Evolutionary conservation across 108 stramenopile species (phyloP).

Genomic region (Nitzschia palea): DNA sequence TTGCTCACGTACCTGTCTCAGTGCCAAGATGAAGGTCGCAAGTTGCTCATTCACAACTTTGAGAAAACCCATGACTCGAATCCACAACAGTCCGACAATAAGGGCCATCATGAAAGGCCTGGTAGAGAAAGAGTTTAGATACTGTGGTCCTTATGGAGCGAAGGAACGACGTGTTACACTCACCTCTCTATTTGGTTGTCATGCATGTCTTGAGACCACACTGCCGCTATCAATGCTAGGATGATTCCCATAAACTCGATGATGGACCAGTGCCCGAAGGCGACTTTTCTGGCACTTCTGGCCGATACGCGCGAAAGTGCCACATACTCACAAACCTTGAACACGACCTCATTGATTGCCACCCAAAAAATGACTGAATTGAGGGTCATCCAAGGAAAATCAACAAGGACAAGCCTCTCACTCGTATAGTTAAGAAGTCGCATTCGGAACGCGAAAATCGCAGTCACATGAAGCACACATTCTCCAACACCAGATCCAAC

Average conservation of each 20-base stretch:
- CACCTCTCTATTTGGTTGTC: neutral
- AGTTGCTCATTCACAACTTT: constrained; percentile 52
- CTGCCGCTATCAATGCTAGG: constrained; percentile 1
- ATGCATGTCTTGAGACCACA: neutral
- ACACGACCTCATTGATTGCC: constrained; percentile 4
- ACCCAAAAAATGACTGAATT: constrained; percentile 4
- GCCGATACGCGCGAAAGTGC: constrained; percentile 22
- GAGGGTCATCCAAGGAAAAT: neutral
- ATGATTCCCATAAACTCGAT: constrained; percentile 22
- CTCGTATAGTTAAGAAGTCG: neutral
- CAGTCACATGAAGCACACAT: constrained; percentile 28
- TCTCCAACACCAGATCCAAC: constrained; percentile 30
- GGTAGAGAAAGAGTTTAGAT: too few species aligned
- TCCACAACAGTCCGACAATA: constrained; percentile 43
- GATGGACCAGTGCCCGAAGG: constrained; percentile 23
- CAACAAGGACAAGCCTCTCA: neutral
- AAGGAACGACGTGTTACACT: neutral
- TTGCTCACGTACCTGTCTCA: constrained; percentile 24
- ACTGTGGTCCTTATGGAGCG: too few species aligned
- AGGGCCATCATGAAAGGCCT: constrained; percentile 32
- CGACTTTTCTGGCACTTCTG: constrained; percentile 12
- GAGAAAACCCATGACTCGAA: constrained; percentile 41
- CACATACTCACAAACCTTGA: constrained; percentile 19
- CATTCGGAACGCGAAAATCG: constrained; percentile 4
- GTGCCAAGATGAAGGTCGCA: constrained; percentile 56